Base-by-base conservation (phyloP, 768 basidiomycete genomes). In the Candolleomyces aberdarensis region DNA sequence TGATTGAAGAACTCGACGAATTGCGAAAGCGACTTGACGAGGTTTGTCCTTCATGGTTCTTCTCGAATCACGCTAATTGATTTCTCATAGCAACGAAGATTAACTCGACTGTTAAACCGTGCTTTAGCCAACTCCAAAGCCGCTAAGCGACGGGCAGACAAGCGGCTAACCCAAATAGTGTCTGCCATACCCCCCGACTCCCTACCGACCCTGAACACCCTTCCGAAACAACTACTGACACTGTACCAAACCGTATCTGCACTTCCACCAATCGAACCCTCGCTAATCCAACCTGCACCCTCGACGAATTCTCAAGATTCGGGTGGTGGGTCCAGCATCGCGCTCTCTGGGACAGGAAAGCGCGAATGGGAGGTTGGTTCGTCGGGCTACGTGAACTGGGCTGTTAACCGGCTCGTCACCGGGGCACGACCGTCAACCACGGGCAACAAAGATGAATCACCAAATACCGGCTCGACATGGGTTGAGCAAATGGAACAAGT, bases 1-100 rank as follows among this genome's bases (percentile, higher is more conserved):
- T 92, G 26, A 75, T 87, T 65, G 81, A 85, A 10, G 85, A 91
- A 70, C 78, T 94, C 3, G 87, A 90, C 26, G 79, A 85, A 41
- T 72, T 94, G 52, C 75, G 90, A 53, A 77, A 79, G 63, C 79
- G 85, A 65, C 76, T 96, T 3, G 85, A 91, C 58, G 83, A 85
- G 67, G 93, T 92, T 66, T 65, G 88, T 82, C 40, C 31, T 15
- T 11, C 60, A 17, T 2, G 48, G 11, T 17, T 17, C 47, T 39
- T 41, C n/a, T 44, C 22, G 52, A 11, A 11, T 36, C 17, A 29
- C 7, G 10, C 29, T 10, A 54, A 22, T 14, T 32, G 5, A 15
- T 2, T 13, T 17, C 31, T n/a, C 40, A 6, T 40, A 61, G 60
- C 60, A 61, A 61, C 53, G 60, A 14, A 20, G 54, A 13, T 31